Evolutionary conservation across 2,329 filamentous ascomycete genomes (phyloP).

Genomic region (Penicillium sumatraense): DNA sequence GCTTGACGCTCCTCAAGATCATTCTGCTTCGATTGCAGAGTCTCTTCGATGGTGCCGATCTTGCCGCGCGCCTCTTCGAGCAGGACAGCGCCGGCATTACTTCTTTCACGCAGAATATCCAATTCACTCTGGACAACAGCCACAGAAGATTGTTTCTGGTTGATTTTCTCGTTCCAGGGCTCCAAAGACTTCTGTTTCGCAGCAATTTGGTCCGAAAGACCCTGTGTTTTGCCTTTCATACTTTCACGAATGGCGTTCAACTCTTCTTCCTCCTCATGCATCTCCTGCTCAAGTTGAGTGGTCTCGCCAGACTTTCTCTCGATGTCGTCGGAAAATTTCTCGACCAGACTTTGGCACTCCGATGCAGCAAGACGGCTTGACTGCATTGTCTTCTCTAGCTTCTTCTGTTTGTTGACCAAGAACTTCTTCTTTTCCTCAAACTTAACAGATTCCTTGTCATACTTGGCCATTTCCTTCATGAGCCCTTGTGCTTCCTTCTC

Average conservation of each 20-base stretch:
- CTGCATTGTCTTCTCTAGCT: conserved; percentile 84
- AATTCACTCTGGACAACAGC: conserved; percentile 95
- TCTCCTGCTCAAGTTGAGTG: conserved; percentile 72
- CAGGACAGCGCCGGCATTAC: conserved; percentile 82
- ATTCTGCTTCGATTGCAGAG: conserved; percentile 69
- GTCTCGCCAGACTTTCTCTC: conserved; percentile 77
- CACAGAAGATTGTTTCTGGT: conserved; percentile 90
- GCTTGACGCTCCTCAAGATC: conserved; percentile 78
- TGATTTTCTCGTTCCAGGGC: conserved; percentile 96
- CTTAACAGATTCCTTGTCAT: conserved; percentile 96
- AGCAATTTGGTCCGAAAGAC: conserved; percentile 89
- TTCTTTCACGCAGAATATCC: conserved; percentile 86
- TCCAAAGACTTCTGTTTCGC: conserved; percentile 91
- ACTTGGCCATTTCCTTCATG: conserved; percentile 85
- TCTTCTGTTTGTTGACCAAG: conserved; percentile 85
- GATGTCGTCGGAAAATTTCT: conserved; percentile 78
- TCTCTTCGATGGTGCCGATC: conserved; percentile 72
- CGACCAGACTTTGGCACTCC: conserved; percentile 77
- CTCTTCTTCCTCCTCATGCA: conserved; percentile 80
- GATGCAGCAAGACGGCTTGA: conserved; percentile 74
- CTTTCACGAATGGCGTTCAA: conserved; percentile 81
- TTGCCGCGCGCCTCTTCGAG: conserved; percentile 83
- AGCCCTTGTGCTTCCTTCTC: conserved; percentile 81
- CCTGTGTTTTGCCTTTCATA: conserved; percentile 94
- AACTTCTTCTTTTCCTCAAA: conserved; percentile 98